Evolutionary conservation across 2,329 filamentous ascomycete genomes (phyloP), one percentile per base, ranked within the genome.

Genomic region (Aspergillus sp.): DNA sequence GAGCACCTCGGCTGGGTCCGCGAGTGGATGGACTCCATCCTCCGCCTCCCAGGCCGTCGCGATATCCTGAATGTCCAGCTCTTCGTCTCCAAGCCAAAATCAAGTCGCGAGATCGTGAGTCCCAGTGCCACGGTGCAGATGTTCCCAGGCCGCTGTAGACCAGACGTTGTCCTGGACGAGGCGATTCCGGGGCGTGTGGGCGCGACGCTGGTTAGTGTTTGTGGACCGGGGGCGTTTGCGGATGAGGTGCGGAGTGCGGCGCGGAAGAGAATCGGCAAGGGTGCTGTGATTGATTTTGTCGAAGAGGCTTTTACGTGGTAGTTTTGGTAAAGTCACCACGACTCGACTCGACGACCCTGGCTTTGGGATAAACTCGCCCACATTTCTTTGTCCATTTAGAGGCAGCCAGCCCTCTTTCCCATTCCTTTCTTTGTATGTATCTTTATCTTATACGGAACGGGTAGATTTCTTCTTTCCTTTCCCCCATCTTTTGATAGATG

Each of bases 261-360:
- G 15, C 72, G 86, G 45, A 74, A 73, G 27, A 77, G 80, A 60
- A 75, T 80, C 49, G 78, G 84, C 27, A 75, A 77, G 22, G 81
- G 82, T 6, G 82, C 80, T 39, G 76, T 76, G 50, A 72, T 88
- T 8, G 85, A 87, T 72, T 87, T 87, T 71, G 78, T 84, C 19
- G 86, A 88, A 69, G 86, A 88, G 74, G 83, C 83, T 40, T 88
- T 88, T 72, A 87, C 84, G 2, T 87, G 86, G 76, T 87, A 70
- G 30, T 47, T 17, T 45, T 24, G 22, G 22, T 22, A 22, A 37
- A 37, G 33, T 37, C 11, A 15, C 8, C 27, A 20, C 8, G 9
- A 11, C 8, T 9, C 9, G 8, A 27, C 24, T 7, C 27, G 24
- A 24, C 24, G 24, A 24, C 6, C 24, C 24, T 1, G 24, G 24